phyloP scores from a whole-genome alignment of 371 early-diverging fungal genomes.

The Syncephalastrum monosporum region DNA sequence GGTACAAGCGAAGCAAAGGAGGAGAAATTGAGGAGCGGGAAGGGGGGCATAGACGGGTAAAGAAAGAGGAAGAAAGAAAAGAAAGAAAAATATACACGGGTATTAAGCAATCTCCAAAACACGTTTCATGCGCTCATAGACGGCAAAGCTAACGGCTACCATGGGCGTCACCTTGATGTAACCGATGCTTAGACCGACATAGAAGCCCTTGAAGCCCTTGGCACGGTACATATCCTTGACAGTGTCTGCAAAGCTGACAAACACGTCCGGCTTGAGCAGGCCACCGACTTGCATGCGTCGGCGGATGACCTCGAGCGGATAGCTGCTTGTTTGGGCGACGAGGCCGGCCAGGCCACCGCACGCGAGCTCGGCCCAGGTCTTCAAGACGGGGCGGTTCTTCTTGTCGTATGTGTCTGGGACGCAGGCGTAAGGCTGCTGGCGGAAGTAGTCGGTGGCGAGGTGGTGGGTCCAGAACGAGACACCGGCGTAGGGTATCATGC shows the following conservation, averaged over 20 bases:
- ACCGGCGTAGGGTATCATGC: conserved; percentile 97
- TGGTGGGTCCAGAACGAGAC: conserved; percentile 84
- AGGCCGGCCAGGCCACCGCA: conserved; percentile 88
- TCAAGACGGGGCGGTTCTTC: conserved; percentile 42
- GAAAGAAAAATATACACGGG: too few species aligned
- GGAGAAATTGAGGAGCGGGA: too few species aligned
- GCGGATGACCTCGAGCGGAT: conserved; percentile 87
- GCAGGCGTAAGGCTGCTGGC: conserved; percentile 37
- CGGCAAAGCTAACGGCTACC: conserved; percentile 86
- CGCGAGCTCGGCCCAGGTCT: conserved; percentile 74
- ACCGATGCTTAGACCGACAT: conserved; percentile 96
- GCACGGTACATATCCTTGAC: conserved; percentile 60
- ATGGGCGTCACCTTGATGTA: conserved; percentile 94
- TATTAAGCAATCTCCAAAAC: conserved; percentile 58
- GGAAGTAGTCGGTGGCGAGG: conserved; percentile 54
- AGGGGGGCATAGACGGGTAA: too few species aligned
- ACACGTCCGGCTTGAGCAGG: conserved; percentile 49
- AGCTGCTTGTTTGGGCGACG: conserved; percentile 84
- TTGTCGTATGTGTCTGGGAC: conserved; percentile 27
- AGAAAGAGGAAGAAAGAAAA: too few species aligned
- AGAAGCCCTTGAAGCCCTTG: conserved; percentile 85
- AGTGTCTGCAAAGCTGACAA: conserved; percentile 60
- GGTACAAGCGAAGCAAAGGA: too few species aligned
- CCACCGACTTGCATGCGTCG: conserved; percentile 92
- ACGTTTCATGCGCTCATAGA: conserved; percentile 78